phyloP scores from a whole-genome alignment of 2,329 filamentous ascomycete genomes.

The Thielaviopsis punctulata region DNA sequence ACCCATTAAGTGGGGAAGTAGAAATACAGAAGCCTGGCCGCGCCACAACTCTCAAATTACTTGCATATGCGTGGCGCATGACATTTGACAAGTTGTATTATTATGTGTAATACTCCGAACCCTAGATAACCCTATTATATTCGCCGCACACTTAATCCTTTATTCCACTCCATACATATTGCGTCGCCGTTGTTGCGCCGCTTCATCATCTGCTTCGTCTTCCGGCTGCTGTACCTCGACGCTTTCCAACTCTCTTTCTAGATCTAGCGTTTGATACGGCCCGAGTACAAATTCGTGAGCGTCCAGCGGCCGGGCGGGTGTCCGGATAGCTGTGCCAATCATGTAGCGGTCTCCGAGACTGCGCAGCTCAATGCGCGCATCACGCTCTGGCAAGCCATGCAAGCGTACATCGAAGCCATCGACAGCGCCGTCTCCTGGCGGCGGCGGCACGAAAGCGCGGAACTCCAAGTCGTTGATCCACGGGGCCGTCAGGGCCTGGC shows the following conservation, averaged over 20 bases:
- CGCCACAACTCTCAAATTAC: not conserved
- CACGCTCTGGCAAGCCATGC: not conserved
- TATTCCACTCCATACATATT: not conserved
- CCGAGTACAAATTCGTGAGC: constrained; percentile 1
- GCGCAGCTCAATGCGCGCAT: constrained; percentile 9
- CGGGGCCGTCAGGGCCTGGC: constrained; percentile 54
- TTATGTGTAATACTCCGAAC: not conserved
- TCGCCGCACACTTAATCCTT: not conserved
- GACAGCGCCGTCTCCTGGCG: constrained; percentile 14
- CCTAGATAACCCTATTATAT: too few species aligned
- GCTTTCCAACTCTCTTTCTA: not conserved
- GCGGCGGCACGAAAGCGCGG: constrained; percentile 40
- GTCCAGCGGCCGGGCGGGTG: not conserved
- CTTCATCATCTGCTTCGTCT: not conserved
- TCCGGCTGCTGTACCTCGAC: not conserved
- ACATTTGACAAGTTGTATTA: not conserved
- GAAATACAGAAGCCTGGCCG: not conserved
- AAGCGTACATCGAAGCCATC: constrained; percentile 6
- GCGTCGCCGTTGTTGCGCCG: not conserved
- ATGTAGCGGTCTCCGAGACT: constrained; percentile 8
- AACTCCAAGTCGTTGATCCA: constrained; percentile 62
- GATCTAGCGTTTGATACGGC: constrained; percentile 3
- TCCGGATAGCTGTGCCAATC: constrained; percentile 10
- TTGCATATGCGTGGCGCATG: too few species aligned
- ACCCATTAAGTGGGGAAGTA: not conserved